Percentiles rank a stretch among this genome's conserved stretches.
These are phyloP conservation scores for Zoysia japonica DNA, from an alignment of 176 grass and related monocot genomes.

Conservation along the genomic window DNA sequence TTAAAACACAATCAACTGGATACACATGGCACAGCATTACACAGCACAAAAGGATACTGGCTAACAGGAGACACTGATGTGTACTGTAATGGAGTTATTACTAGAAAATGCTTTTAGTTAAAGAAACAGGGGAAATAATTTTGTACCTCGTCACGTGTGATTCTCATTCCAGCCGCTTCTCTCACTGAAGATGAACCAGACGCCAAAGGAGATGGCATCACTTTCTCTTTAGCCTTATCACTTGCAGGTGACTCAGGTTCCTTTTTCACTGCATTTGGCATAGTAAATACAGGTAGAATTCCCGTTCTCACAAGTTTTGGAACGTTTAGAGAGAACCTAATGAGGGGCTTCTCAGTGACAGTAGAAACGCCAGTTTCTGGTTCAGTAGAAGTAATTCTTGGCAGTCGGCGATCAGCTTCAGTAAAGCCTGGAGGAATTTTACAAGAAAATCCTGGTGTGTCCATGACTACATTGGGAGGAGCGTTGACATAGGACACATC, in stretches of 20 bases:
- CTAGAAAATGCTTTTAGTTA: neutral
- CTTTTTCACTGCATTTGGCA: slow-evolving; percentile 25
- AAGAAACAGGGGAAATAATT: neutral
- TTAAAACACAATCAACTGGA: no score
- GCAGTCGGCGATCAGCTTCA: slow-evolving; percentile 16
- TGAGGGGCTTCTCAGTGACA: slow-evolving; percentile 23
- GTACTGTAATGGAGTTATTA: no score
- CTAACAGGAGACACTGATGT: no score
- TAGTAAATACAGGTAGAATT: slow-evolving; percentile 37
- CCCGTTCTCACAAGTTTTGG: slow-evolving; percentile 17
- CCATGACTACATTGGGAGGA: neutral
- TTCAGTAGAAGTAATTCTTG: slow-evolving; percentile 13
- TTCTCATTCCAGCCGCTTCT: slow-evolving; percentile 30
- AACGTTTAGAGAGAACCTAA: slow-evolving; percentile 49
- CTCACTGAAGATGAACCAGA: neutral
- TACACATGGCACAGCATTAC: no score
- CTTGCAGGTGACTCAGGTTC: neutral
- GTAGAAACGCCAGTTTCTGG: slow-evolving; percentile 33
- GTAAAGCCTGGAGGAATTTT: slow-evolving; percentile 47
- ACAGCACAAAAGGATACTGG: no score
- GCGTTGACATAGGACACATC: neutral
- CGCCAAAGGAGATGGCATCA: neutral
- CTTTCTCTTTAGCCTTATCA: slow-evolving; percentile 10
- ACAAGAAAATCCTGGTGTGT: neutral
- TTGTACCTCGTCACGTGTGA: slow-evolving; percentile 34